These are phyloP conservation scores for Epichloe hybrida DNA, from an alignment of 2,329 filamentous ascomycete genomes.

Conservation along the genomic window DNA sequence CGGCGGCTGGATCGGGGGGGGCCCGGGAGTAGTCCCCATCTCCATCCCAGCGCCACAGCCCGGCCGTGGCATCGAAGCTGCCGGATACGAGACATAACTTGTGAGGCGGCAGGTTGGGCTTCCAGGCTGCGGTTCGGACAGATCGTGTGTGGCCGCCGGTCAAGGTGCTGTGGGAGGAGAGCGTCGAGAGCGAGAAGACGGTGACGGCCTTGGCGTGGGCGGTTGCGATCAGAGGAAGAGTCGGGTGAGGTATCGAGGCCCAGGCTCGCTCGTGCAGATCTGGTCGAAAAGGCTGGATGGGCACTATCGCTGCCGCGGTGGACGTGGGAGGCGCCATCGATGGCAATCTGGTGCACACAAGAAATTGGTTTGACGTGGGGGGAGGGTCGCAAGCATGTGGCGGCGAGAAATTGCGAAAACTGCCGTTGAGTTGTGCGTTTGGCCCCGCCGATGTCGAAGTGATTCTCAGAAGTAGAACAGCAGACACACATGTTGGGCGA, in stretches of 20 bases:
- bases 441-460: too few relatives aligned
- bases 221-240: slow-evolving; percentile 76
- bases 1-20: slow-evolving; percentile 9
- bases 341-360: neutral
- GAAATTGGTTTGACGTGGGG: too few relatives aligned
- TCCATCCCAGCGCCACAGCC: slow-evolving; percentile 60
- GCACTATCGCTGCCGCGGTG: slow-evolving; percentile 7
- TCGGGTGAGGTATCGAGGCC: slow-evolving; percentile 74
- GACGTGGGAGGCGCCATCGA: neutral
- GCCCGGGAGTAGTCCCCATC: slow-evolving; percentile 21
- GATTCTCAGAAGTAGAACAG: too few relatives aligned
- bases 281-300: slow-evolving; percentile 38
- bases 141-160: slow-evolving; percentile 83
- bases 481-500: too few relatives aligned
- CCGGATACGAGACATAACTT: slow-evolving; percentile 78
- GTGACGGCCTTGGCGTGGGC: slow-evolving; percentile 78
- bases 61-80: slow-evolving; percentile 86
- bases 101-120: slow-evolving; percentile 48
- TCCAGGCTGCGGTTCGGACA: slow-evolving; percentile 80
- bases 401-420: too few relatives aligned
- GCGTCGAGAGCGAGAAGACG: slow-evolving; percentile 74
- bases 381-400: too few relatives aligned
- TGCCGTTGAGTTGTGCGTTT: too few relatives aligned
- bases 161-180: slow-evolving; percentile 65
- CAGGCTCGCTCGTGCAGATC: slow-evolving; percentile 63